Base-by-base conservation (phyloP, 306 rosid genomes). In the Glycyrrhiza uralensis region DNA sequence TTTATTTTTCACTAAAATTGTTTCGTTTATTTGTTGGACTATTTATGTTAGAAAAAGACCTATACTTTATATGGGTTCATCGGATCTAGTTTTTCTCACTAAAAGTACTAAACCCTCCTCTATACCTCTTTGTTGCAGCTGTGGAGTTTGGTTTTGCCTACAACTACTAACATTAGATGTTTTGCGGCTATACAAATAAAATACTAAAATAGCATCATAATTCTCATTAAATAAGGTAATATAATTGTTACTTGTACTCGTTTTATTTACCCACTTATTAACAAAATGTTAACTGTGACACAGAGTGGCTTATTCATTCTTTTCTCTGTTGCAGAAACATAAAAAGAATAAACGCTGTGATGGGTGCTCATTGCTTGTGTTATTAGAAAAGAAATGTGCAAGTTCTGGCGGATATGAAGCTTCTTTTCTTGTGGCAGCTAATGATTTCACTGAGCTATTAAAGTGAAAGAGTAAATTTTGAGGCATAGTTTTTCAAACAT, bases 311-410 rank as follows among this genome's bases (percentile, higher is more conserved):
- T 23, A 71, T 58, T 14, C 45, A 22, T 49, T 54, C 56, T 69
- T 51, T 80, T 49, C 38, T 78, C 24, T 38, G 30, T 62, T 79
- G 56, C 78, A 71, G 80, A 62, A 80, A n/a, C 72, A 79, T 52
- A 32, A 79, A 77, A 72, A 76, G 78, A 67, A 77, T 62, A 58
- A 46, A 68, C 59, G 80, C 79, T 72, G 81, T 82, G 87, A 80
- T 73, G 81, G 85, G 59, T 66, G 79, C 85, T 81, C 78, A 83
- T 66, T 79, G 76, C 82, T 15, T 20, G 74, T 75, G 82, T n/a
- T n/a, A n/a, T 45, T 69, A 65, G 55, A 73, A 73, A 79, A 70
- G 78, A 69, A 42, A 36, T 20, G 80, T 39, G 76, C 79, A 80
- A 74, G 47, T 60, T 69, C 72, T 68, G 84, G 76, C 50, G 80